phyloP scores from a whole-genome alignment of 805 yeast species.

The Danielia oregonensis region DNA sequence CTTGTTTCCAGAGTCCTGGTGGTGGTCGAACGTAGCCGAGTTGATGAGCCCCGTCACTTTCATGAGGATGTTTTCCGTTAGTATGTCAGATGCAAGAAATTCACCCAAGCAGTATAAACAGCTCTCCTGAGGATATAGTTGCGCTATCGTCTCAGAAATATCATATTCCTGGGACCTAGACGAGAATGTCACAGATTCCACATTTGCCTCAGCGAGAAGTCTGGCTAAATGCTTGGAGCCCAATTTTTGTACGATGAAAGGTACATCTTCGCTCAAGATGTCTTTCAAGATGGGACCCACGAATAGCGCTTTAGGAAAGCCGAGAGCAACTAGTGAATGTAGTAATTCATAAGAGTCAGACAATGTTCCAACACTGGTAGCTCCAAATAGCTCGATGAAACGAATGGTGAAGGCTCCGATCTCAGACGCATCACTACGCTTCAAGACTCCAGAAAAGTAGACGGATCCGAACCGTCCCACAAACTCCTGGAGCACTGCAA shows the following conservation, averaged over 20 bases:
- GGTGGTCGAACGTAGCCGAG: conserved; percentile 24
- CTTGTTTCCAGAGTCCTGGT: conserved; percentile 26
- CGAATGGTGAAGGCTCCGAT: conserved; percentile 39
- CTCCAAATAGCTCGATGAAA: conserved; percentile 60
- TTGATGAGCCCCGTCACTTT: background rate
- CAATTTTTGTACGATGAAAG: conserved; percentile 36
- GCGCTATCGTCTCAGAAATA: background rate
- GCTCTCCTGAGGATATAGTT: background rate
- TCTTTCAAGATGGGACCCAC: conserved; percentile 27
- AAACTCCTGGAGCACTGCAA: conserved; percentile 85
- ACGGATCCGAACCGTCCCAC: conserved; percentile 66
- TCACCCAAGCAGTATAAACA: background rate
- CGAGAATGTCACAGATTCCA: background rate
- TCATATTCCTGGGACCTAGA: too few relatives aligned
- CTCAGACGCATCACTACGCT: conserved; percentile 6
- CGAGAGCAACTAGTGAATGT: conserved; percentile 18
- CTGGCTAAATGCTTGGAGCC: conserved; percentile 36
- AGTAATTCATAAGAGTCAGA: conserved; percentile 15
- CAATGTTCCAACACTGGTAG: conserved; percentile 23
- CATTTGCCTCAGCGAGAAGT: background rate
- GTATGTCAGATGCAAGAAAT: background rate
- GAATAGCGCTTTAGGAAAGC: conserved; percentile 25
- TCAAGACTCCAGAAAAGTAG: conserved; percentile 23
- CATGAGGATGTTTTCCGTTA: background rate
- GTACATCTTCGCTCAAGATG: conserved; percentile 30